Conservation (phyloP, 352 stramenopile genomes). For the Globisporangium parvum region DNA sequence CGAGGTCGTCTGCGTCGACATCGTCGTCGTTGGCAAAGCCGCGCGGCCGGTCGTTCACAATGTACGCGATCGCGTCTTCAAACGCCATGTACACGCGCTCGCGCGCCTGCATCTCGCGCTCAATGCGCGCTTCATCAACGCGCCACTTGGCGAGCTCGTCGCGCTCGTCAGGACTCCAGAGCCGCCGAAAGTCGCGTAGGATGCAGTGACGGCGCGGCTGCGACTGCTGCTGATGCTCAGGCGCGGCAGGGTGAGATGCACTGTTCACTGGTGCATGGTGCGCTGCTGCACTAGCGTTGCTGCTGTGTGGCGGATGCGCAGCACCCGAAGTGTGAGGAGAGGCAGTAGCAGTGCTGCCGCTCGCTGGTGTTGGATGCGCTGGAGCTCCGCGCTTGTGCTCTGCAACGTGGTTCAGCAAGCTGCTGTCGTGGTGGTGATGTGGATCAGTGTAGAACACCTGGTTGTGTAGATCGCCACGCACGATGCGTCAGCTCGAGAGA, state of each 20-base stretch:
- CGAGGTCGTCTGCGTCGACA: slow-evolving; percentile 54
- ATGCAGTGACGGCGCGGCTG: slow-evolving; percentile 21
- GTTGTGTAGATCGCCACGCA: neutral
- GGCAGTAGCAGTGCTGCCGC: neutral
- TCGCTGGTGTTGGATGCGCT: neutral
- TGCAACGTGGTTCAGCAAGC: no score
- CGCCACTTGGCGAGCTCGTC: slow-evolving; percentile 40
- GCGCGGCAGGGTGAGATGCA: neutral
- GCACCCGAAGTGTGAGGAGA: neutral
- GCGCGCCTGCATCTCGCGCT: slow-evolving; percentile 35
- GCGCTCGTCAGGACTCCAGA: slow-evolving; percentile 57
- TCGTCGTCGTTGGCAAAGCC: slow-evolving; percentile 45
- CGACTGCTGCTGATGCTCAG: neutral
- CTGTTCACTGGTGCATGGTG: neutral
- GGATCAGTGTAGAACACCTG: slow-evolving; percentile 26
- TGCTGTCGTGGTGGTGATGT: slow-evolving; percentile 6
- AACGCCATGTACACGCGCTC: slow-evolving; percentile 63
- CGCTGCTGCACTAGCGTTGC: neutral
- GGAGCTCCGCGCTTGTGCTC: neutral
- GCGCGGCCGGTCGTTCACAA: slow-evolving; percentile 61
- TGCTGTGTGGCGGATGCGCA: no score
- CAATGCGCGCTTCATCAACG: slow-evolving; percentile 50
- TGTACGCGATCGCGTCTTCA: slow-evolving; percentile 65
- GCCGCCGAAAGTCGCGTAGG: slow-evolving; percentile 53
- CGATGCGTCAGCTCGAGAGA: neutral